Evolutionary conservation across 768 basidiomycete species (phyloP), one percentile per base, ranked within the genome.

Genomic region (Nevesoporus exiguus): DNA sequence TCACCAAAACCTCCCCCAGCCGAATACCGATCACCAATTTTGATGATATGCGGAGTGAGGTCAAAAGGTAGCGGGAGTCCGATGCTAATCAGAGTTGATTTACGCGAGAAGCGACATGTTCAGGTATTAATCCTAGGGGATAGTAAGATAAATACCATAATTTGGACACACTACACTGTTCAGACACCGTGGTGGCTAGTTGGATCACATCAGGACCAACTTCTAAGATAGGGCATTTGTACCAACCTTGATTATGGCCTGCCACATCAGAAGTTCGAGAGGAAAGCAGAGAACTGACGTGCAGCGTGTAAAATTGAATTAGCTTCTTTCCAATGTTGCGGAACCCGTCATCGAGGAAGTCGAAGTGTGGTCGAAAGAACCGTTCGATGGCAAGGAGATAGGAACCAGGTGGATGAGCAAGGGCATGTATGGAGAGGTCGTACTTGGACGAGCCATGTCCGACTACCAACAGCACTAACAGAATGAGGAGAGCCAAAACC

Each of bases 1-100:
- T 47, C 46, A 47, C 46, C 46, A 25, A 47, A 47, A 9, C 47
- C 36, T 14, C 49, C 49, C 19, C 49, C 49, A 15, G 49, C 49
- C 5, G 19, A 22, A 13, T 41, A 41, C 21, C 22, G 49, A 7
- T 49, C 29, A 7, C 10, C 19, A 1, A 7, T 1, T 40, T 22
- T 49, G n/a, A 14, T 5, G 19, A 49, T 17, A 49, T 30, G 10
- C 7, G 19, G 29, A 21, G 49, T 49, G 9, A 50, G 39, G 31
- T 50, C 39, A 1, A 19, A 19, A 17, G 49, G 49, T 11, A 22
- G 21, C 2, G 19, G 21, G 5, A 41, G 13, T 24, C 24, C 40
- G 6, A 11, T 22, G 40, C 40, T 41, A 41, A 13, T 7, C 8
- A 21, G 19, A 19, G 19, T 39, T 21, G 3, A 21, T 39, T 39